Evolutionary conservation across 2,329 filamentous ascomycete species (phyloP), one percentile per base, ranked within the genome.

Genomic region (Paradendryphiella salina): DNA sequence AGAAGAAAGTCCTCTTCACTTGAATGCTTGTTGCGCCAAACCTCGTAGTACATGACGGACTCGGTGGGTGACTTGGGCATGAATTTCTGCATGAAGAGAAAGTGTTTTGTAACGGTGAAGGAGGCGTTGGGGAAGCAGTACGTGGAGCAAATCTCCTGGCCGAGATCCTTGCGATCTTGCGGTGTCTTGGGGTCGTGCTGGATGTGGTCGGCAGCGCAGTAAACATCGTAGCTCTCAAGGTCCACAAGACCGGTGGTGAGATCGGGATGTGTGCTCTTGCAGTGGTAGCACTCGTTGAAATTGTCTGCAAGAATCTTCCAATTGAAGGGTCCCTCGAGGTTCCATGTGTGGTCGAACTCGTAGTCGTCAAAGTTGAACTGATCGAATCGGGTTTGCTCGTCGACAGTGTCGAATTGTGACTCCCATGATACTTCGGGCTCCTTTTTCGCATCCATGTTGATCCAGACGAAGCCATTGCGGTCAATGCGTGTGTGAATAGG

Each of bases 251-350:
- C 61, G 4, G 80, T 76, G 21, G 80, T 76, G 26, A 85, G 80
- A 50, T 83, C 80, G 2, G 83, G 82, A 58, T 85, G 82, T 1
- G 82, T 79, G 0, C 79, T 80, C 42, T 79, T 78, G 73, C 82
- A 85, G 73, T 85, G 83, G 60, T 86, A 86, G 64, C 83, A 86
- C 64, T 84, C 83, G 65, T 86, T 86, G 75, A 84, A 86, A 73
- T 86, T 85, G 64, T 86, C 83, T 11, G 67, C 61, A 10, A 69
- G 55, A 23, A 68, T 68, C 53, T 71, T 71, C 67, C 67, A 71
- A 51, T 70, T 70, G 52, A 62, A 69, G 28, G 64, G 55, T 8
- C 63, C 64, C n/a, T 67, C 67, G 49, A 70, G 59, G 34, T 64
- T 64, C 55, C 61, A 71, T 15, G 61, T 67, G 52, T 71, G 67